Percentiles rank a stretch among this genome's conserved stretches.
Conservation (phyloP, 2,329 filamentous ascomycete genomes). For the Teratosphaeria viscida region DNA sequence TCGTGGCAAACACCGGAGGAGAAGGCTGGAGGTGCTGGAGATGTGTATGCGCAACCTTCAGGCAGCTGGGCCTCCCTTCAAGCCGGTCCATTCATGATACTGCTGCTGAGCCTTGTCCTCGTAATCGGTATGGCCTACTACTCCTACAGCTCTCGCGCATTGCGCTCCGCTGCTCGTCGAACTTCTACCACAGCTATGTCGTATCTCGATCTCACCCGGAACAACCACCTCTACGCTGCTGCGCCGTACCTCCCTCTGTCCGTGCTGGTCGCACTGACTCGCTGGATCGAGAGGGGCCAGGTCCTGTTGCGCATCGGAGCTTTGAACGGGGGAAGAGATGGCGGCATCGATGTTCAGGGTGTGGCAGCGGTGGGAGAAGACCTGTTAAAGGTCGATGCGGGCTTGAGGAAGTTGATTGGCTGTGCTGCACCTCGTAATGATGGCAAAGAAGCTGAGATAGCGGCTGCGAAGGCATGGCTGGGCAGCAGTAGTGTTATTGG, state of each 20-base stretch:
- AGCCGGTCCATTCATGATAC: no score
- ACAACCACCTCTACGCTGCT: not conserved
- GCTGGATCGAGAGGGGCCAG: not conserved
- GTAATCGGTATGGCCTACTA: not conserved
- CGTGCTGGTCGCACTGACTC: not conserved
- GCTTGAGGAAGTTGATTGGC: not conserved
- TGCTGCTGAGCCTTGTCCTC: not conserved
- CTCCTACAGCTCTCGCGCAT: not conserved
- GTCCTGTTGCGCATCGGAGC: not conserved
- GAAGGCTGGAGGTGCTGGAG: not conserved
- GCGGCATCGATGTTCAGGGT: not conserved
- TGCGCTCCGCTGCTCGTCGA: not conserved
- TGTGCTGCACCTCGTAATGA: not conserved
- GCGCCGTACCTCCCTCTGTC: not conserved
- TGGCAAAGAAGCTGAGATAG: not conserved
- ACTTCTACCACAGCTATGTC: not conserved
- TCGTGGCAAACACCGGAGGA: not conserved
- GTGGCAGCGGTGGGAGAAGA: not conserved
- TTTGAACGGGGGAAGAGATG: not conserved
- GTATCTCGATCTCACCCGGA: not conserved
- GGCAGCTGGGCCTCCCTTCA: not conserved
- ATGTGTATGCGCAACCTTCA: not conserved
- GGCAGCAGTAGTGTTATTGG: not conserved
- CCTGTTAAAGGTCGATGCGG: not conserved
- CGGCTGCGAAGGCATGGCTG: not conserved